A percentile compares a stretch with the other conserved stretches of the same genome.
These are phyloP conservation scores for Suhomyces emberorum DNA, from an alignment of 805 yeast species.

Conservation along the genomic window DNA sequence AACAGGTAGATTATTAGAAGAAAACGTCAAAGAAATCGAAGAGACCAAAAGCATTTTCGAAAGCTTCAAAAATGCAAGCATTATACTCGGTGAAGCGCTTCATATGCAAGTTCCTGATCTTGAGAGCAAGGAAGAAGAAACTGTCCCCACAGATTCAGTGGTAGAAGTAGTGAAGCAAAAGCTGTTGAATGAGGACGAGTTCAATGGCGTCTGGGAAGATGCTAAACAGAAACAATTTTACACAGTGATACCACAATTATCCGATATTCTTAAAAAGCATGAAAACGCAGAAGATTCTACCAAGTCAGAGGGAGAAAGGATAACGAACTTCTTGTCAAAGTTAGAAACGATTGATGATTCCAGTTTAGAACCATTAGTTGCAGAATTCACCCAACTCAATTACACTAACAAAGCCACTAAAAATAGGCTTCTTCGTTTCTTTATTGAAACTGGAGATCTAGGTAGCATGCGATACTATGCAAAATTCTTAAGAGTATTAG, in stretches of 20 bases:
- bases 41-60: conserved; percentile 35
- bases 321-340: conserved; percentile 41
- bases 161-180: conserved; percentile 23
- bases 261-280: conserved; percentile 22
- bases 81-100: conserved; percentile 42
- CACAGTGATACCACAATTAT: conserved; percentile 47
- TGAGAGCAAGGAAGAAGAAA: conserved; percentile 14
- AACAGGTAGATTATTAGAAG: conserved; percentile 58
- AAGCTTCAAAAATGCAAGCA: conserved; percentile 42
- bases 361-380: conserved; percentile 48
- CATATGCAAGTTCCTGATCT: conserved; percentile 18
- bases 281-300: background rate
- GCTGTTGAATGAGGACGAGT: conserved; percentile 21
- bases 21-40: conserved; percentile 35
- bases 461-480: conserved; percentile 51
- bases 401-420: conserved; percentile 73
- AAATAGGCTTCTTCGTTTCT: conserved; percentile 54
- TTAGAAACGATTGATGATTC: conserved; percentile 44
- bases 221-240: conserved; percentile 66
- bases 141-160: conserved; percentile 13
- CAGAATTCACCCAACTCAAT: conserved; percentile 46
- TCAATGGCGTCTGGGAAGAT: conserved; percentile 54
- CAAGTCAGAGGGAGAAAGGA: conserved; percentile 34
- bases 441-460: conserved; percentile 47
- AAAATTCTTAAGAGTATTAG: conserved; percentile 65